phyloP scores from a whole-genome alignment of 148 eudicot genomes.

The Rhododendron mucronatum region DNA sequence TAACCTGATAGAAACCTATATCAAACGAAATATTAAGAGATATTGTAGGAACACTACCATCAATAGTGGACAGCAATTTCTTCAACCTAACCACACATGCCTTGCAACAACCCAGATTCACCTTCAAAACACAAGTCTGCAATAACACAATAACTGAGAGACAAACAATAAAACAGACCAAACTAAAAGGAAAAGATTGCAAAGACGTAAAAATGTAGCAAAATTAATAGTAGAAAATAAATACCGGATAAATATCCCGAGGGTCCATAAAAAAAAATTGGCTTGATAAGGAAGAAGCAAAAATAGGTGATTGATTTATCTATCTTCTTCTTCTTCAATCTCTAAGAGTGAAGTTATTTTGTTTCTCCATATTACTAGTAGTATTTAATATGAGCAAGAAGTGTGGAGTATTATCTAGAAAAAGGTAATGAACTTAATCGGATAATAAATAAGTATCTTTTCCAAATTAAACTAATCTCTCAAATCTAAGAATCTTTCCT shows the following conservation, averaged over 20 bases:
- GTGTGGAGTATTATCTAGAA: background rate
- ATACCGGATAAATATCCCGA: background rate
- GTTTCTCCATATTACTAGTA: background rate
- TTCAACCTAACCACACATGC: constrained; percentile 3
- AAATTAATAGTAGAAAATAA: background rate
- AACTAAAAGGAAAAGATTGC: background rate
- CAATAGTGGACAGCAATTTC: background rate
- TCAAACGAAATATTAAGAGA: background rate
- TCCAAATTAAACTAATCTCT: background rate
- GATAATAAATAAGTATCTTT: background rate
- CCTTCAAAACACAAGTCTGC: constrained; percentile 9
- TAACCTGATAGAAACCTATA: background rate
- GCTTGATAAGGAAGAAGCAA: background rate
- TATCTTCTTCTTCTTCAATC: background rate
- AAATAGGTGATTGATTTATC: background rate
- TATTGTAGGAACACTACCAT: background rate
- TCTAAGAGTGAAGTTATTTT: background rate
- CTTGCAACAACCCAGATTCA: constrained; percentile 1
- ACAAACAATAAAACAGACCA: background rate
- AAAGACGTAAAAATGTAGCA: background rate
- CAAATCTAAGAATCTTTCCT: background rate
- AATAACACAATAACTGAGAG: background rate
- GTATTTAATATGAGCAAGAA: background rate
- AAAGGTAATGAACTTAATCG: background rate
- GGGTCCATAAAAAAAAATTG: background rate